Evolutionary conservation across 2,329 filamentous ascomycete genomes (phyloP).

Genomic region (Ascochyta fabae): DNA sequence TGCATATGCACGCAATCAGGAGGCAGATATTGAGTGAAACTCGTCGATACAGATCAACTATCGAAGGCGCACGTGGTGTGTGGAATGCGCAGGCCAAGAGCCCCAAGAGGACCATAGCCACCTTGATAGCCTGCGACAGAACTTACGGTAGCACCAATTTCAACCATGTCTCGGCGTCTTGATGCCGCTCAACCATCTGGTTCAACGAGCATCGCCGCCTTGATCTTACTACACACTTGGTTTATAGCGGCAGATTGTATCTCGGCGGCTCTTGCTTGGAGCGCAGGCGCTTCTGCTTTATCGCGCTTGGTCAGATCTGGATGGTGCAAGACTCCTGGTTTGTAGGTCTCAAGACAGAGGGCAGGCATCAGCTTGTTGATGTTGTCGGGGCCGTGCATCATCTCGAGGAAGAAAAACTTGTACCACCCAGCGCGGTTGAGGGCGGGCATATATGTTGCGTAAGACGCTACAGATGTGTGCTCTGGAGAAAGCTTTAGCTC

Average conservation of each 20-base stretch:
- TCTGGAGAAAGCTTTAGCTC: conserved; percentile 29
- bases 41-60: neutral
- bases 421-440: conserved; percentile 47
- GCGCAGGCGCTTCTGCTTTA: conserved; percentile 26
- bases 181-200: conserved; percentile 11
- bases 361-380: conserved; percentile 36
- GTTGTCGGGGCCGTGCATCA: conserved; percentile 35
- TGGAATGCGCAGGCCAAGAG: conserved; percentile 21
- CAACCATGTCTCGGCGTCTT: conserved; percentile 24
- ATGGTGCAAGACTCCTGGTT: conserved; percentile 39
- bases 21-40: conserved; percentile 5
- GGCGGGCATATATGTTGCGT: conserved; percentile 42
- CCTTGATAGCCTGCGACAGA: conserved; percentile 14
- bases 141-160: conserved; percentile 19
- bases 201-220: conserved; percentile 32
- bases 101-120: conserved; percentile 18
- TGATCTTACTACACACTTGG: conserved; percentile 39
- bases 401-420: conserved; percentile 44
- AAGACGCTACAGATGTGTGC: conserved; percentile 11
- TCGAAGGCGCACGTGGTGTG: neutral
- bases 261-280: conserved; percentile 33
- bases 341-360: conserved; percentile 42
- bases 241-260: conserved; percentile 34
- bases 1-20: conserved; percentile 15
- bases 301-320: conserved; percentile 43